phyloP scores from a whole-genome alignment of 306 rosid genomes.

The Castanea sativa region DNA sequence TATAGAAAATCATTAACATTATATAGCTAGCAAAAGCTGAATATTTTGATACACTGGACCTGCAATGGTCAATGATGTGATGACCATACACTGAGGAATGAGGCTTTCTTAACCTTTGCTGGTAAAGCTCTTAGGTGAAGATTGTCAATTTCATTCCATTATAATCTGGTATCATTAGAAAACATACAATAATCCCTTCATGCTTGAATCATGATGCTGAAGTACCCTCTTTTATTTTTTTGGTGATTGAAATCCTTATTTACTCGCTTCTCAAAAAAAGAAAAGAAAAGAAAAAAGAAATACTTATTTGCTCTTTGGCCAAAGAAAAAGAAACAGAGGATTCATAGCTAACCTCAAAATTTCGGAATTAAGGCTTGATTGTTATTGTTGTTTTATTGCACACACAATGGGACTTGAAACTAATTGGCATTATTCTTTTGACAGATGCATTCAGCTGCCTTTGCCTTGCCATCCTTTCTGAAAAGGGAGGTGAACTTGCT shows the following conservation, averaged over 20 bases:
- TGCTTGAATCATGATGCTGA: neutral
- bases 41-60: neutral
- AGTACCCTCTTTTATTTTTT: neutral
- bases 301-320: neutral
- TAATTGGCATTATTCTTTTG: neutral
- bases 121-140: neutral
- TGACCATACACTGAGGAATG: neutral
- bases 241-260: neutral
- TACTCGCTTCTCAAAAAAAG: too few species aligned
- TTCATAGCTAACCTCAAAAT: too few species aligned
- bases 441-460: constrained; percentile 91
- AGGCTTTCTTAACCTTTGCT: neutral
- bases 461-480: constrained; percentile 75
- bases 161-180: neutral
- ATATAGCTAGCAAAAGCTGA: neutral
- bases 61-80: neutral
- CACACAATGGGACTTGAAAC: neutral
- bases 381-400: too few species aligned
- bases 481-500: constrained; percentile 62
- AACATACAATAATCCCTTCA: neutral
- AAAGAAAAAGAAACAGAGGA: too few species aligned
- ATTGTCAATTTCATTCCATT: neutral
- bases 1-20: neutral
- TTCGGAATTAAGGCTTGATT: too few species aligned
- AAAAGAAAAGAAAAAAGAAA: neutral